Percentiles rank a stretch among this genome's conserved stretches.
phyloP scores from a whole-genome alignment of 179 eudicot genomes.

The Nepenthes alata region DNA sequence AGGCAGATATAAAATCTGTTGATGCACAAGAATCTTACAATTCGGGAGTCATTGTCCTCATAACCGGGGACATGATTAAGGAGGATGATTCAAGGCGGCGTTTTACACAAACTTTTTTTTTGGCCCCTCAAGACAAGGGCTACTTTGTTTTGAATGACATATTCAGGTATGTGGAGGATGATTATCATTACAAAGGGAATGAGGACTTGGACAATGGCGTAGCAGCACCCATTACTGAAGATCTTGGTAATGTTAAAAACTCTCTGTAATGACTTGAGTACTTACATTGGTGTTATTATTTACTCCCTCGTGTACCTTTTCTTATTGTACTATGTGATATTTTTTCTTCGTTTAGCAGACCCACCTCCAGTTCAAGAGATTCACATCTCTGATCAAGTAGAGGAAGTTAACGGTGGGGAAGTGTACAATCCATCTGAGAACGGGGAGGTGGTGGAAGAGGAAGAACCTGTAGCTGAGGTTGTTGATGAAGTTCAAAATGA shows the following conservation, averaged over 20 bases:
- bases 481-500: constrained; percentile 43
- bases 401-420: constrained; percentile 35
- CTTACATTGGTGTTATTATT: too few relatives aligned
- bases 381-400: constrained; percentile 36
- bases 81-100: constrained; percentile 33
- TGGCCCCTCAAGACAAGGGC: constrained; percentile 85
- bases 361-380: constrained; percentile 28
- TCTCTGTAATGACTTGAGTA: too few relatives aligned
- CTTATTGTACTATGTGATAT: not conserved
- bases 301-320: too few relatives aligned
- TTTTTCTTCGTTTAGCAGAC: constrained; percentile 13
- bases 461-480: constrained; percentile 54
- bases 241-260: constrained; percentile 30
- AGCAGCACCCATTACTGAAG: constrained; percentile 22
- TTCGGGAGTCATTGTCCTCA: constrained; percentile 75
- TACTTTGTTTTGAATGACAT: constrained; percentile 82
- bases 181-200: constrained; percentile 7
- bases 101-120: constrained; percentile 72
- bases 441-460: constrained; percentile 41
- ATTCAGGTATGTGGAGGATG: constrained; percentile 39
- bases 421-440: constrained; percentile 33
- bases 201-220: constrained; percentile 17
- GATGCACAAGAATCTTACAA: constrained; percentile 76
- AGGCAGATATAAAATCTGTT: constrained; percentile 70
- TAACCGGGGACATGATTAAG: constrained; percentile 53